Conservation (phyloP, 352 stramenopile genomes). For the Phytophthora boehmeriae region DNA sequence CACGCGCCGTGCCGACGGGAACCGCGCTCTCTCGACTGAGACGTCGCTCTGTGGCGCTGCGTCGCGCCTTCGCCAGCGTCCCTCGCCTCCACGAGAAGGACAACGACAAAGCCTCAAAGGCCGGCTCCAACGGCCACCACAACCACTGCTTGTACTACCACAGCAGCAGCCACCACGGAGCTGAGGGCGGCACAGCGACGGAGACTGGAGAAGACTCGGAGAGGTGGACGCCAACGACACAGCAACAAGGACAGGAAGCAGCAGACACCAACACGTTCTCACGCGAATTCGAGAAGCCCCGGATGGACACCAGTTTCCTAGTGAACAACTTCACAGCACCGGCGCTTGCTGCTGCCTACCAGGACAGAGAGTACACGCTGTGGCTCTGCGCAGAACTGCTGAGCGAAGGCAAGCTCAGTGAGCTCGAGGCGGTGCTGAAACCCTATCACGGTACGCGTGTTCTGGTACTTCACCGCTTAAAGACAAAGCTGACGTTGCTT, state of each 20-base stretch:
- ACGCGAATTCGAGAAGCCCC: constrained; percentile 71
- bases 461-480: not conserved
- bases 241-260: constrained; percentile 11
- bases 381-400: constrained; percentile 77
- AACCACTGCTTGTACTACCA: constrained; percentile 29
- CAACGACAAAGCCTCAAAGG: constrained; percentile 16
- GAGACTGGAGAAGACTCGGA: not conserved
- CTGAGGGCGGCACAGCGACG: not conserved
- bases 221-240: constrained; percentile 7
- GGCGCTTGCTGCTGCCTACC: constrained; percentile 93
- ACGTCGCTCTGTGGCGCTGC: constrained; percentile 3
- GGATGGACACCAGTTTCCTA: constrained; percentile 82
- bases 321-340: constrained; percentile 97
- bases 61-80: constrained; percentile 11
- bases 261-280: constrained; percentile 49
- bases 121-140: constrained; percentile 5
- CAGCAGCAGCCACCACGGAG: constrained; percentile 29
- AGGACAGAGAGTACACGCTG: constrained; percentile 92
- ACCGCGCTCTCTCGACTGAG: not conserved
- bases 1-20: not conserved
- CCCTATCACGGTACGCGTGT: constrained; percentile 62
- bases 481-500: constrained; percentile 8
- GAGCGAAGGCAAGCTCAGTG: constrained; percentile 73
- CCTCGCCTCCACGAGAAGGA: constrained; percentile 15
- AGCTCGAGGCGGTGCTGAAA: constrained; percentile 71